Percentiles rank a stretch among this genome's conserved stretches.
Conservation (phyloP, 2,329 filamentous ascomycete genomes). For the Microcyclospora pomicola region DNA sequence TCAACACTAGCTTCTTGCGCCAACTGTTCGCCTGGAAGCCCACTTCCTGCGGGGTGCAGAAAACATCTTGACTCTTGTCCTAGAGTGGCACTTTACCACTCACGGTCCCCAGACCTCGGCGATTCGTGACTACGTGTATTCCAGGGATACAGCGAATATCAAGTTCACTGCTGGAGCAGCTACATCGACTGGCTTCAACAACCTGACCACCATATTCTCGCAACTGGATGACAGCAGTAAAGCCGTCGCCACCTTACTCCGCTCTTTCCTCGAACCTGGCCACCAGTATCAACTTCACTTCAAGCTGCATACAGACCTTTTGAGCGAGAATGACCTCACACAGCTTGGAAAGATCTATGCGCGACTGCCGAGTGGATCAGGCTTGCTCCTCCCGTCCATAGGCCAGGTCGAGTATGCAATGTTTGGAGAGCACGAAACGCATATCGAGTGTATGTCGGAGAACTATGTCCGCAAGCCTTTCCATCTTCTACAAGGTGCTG, state of each 20-base stretch:
- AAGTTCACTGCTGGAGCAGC: slow-evolving; percentile 1
- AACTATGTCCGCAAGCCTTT: not conserved
- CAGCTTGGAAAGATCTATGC: slow-evolving; percentile 4
- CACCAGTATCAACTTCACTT: not conserved
- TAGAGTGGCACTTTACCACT: slow-evolving; percentile 8
- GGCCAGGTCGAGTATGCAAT: slow-evolving; percentile 4
- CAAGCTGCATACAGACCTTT: not conserved
- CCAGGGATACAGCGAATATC: not conserved
- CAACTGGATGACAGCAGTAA: not conserved
- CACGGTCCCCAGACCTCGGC: not conserved
- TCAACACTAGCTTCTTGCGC: slow-evolving; percentile 2
- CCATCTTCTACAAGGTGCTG: not conserved
- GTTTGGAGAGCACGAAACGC: slow-evolving; percentile 1
- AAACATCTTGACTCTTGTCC: slow-evolving; percentile 1
- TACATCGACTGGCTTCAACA: slow-evolving; percentile 4
- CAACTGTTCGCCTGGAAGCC: slow-evolving; percentile 5
- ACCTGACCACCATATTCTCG: not conserved
- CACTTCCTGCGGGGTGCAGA: not conserved
- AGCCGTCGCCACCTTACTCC: slow-evolving; percentile 1
- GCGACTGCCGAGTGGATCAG: slow-evolving; percentile 6
- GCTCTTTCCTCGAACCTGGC: slow-evolving; percentile 1
- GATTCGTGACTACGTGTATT: not conserved
- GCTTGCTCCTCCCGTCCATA: slow-evolving; percentile 4
- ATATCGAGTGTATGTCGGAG: not conserved
- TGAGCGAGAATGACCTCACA: not conserved